Evolutionary conservation across 1,139 yeast species (phyloP), one percentile per base, ranked within the genome.

Genomic region (Yamadazyma buinensis): DNA sequence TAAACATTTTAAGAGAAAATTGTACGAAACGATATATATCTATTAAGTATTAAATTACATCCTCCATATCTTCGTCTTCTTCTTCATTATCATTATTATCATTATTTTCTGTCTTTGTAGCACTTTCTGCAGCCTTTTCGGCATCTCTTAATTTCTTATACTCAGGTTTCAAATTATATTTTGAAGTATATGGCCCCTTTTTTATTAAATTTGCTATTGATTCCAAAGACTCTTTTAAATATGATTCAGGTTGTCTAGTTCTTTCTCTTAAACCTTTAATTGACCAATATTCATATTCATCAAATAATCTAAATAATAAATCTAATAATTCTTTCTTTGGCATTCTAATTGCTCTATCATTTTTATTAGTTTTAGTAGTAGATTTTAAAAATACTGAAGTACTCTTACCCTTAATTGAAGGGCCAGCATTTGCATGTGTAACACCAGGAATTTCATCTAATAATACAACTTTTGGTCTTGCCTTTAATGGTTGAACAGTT

Each of bases 271-370:
- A 68, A 25, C 97, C 97, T 60, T 88, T 88, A 72, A 92, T 72
- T 9, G 95, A 82, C 98, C 98, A 92, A 59, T 90, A 92, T 55
- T 92, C 97, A 57, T 85, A 88, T 58, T 90, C 95, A 56, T 88
- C 97, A 59, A 92, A 92, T 48, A 92, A 70, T 48, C 85, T 74
- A 74, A 94, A 92, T 44, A 92, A 67, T 48, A 86, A 64, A 59
- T 90, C 97, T 71, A 92, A 75, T 38, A 92, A 75, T 46, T 88
- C 97, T 59, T 86, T 87, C 65, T 86, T 82, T 26, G 95, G 95
- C 82, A 92, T 84, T 57, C 99, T 77, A 44, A 86, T 87, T 25
- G 97, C 95, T 54, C 95, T 82, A 47, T 85, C 95, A 41, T 72
- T 66, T 48, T 69, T 72, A 32, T 49, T 51, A 40, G 57, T 61